Percentiles rank a stretch among this genome's conserved stretches.
These are phyloP conservation scores for Tricholoma saponaceum DNA, from an alignment of 768 basidiomycete genomes.

Conservation along the genomic window DNA sequence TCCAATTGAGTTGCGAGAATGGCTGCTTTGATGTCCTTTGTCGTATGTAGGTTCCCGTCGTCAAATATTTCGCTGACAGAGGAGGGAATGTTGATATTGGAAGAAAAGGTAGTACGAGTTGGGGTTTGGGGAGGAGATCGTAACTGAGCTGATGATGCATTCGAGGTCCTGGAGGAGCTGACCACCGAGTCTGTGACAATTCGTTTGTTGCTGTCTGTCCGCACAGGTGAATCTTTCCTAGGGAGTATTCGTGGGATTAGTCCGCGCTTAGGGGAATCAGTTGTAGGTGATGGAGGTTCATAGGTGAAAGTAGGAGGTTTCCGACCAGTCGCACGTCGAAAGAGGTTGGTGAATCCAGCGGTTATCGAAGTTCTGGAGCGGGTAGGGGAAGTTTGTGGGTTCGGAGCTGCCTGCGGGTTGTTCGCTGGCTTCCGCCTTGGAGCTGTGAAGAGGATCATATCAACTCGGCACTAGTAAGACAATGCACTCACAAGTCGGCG, in stretches of 20 bases:
- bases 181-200: constrained; percentile 4
- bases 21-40: constrained; percentile 54
- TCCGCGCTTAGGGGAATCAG: constrained; percentile 19
- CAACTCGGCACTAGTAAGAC: neutral
- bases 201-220: constrained; percentile 15
- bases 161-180: neutral
- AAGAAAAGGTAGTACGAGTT: constrained; percentile 18
- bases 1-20: constrained; percentile 65
- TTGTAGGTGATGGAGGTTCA: constrained; percentile 3
- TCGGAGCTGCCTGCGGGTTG: constrained; percentile 5
- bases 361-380: constrained; percentile 21
- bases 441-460: constrained; percentile 1
- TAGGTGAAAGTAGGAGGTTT: constrained; percentile 12
- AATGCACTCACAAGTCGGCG: constrained; percentile 11
- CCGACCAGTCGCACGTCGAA: constrained; percentile 37
- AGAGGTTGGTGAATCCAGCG: constrained; percentile 28
- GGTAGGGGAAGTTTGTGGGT: constrained; percentile 12
- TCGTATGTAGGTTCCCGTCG: constrained; percentile 49
- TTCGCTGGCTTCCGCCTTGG: constrained; percentile 5
- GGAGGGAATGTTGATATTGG: constrained; percentile 12
- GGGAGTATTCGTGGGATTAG: constrained; percentile 29
- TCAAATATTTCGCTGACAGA: constrained; percentile 39
- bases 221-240: constrained; percentile 27
- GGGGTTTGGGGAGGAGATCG: constrained; percentile 4
- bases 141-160: constrained; percentile 5